These are phyloP conservation scores for Cynara cardunculus DNA, from an alignment of 129 eudicot genomes.

Conservation along the genomic window DNA sequence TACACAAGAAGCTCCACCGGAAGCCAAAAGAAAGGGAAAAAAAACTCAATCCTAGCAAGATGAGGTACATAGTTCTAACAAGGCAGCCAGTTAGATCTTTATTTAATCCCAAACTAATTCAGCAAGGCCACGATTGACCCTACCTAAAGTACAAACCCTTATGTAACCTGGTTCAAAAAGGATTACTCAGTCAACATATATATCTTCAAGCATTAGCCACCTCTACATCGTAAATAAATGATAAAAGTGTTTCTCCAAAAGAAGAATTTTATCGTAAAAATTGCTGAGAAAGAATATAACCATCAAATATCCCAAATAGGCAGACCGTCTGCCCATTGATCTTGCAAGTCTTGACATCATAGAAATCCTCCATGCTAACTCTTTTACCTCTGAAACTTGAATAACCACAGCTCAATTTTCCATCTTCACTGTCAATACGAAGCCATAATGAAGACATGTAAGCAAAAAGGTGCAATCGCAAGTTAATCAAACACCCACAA, in stretches of 20 bases:
- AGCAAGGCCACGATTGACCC: neutral
- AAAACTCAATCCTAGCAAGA: neutral
- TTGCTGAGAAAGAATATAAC: constrained; percentile 38
- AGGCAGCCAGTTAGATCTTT: neutral
- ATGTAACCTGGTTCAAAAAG: neutral
- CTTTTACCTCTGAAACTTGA: constrained; percentile 93
- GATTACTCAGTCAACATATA: neutral
- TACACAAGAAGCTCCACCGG: neutral
- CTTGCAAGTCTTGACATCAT: constrained; percentile 68
- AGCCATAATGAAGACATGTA: constrained; percentile 14
- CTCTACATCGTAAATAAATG: neutral
- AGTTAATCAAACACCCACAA: neutral
- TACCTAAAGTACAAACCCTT: neutral
- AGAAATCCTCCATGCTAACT: constrained; percentile 92
- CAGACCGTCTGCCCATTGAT: constrained; percentile 63
- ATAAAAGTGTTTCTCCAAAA: neutral
- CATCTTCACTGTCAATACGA: constrained; percentile 69
- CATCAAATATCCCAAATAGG: constrained; percentile 92
- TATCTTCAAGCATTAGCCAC: neutral
- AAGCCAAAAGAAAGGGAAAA: neutral
- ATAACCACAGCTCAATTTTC: constrained; percentile 72
- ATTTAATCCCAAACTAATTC: neutral
- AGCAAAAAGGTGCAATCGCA: constrained; percentile 16
- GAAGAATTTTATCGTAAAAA: neutral
- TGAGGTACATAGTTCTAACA: neutral